Conservation (phyloP, 176 grass and related monocot genomes). For the Musa itinerans region DNA sequence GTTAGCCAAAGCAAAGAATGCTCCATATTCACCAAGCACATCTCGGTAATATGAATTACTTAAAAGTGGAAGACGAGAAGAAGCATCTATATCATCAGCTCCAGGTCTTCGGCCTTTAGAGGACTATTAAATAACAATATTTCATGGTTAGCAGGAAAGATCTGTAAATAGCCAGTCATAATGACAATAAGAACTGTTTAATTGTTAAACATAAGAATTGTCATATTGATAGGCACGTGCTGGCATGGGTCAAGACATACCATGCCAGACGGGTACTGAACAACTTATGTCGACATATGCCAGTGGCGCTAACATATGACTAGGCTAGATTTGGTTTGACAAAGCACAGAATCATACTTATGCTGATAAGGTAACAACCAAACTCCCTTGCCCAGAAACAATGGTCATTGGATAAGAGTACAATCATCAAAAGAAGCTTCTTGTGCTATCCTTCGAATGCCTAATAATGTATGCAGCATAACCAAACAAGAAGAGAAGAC, state of each 20-base stretch:
- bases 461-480: too few species aligned
- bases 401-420: too few species aligned
- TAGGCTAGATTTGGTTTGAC: too few species aligned
- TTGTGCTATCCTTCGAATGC: neutral
- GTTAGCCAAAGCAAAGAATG: conserved; percentile 88
- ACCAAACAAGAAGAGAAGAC: neutral
- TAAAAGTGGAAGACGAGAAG: conserved; percentile 82
- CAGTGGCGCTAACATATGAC: too few species aligned
- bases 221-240: too few species aligned
- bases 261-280: too few species aligned
- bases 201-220: neutral
- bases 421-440: neutral
- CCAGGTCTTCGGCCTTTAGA: conserved; percentile 86
- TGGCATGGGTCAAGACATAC: too few species aligned
- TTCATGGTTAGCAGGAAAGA: neutral
- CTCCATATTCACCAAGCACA: conserved; percentile 87
- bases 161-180: neutral
- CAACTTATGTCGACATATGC: too few species aligned
- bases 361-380: too few species aligned
- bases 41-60: conserved; percentile 79
- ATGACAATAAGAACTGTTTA: too few species aligned
- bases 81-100: conserved; percentile 94
- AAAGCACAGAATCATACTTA: too few species aligned
- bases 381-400: too few species aligned
- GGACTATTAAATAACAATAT: conserved; percentile 28